These are phyloP conservation scores for Aureobasidium pullulans DNA, from an alignment of 2,329 filamentous ascomycete species.

Conservation along the genomic window DNA sequence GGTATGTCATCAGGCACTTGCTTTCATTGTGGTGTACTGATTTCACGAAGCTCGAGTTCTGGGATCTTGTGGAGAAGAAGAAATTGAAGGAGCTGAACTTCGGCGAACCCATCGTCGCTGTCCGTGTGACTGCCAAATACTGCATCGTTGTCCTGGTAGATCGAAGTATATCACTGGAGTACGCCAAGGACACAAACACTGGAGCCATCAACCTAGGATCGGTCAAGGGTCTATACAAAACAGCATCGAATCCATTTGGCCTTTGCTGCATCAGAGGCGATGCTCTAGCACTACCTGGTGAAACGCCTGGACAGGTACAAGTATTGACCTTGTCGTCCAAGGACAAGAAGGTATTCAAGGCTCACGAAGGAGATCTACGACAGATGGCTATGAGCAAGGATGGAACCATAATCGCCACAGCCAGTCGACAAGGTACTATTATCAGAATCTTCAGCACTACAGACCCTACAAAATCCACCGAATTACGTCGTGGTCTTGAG, in stretches of 20 bases:
- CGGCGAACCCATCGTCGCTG: constrained; percentile 69
- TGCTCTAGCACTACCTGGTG: constrained; percentile 76
- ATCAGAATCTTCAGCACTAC: constrained; percentile 76
- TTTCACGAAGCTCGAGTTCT: constrained; percentile 62
- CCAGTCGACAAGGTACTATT: constrained; percentile 83
- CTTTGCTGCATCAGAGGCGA: constrained; percentile 70
- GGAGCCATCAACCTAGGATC: constrained; percentile 21
- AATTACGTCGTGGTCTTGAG: constrained; percentile 84
- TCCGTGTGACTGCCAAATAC: constrained; percentile 67
- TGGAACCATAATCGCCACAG: constrained; percentile 76
- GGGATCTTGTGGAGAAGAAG: constrained; percentile 78
- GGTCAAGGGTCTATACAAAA: constrained; percentile 63
- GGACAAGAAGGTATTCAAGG: constrained; percentile 88
- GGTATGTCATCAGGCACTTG: constrained; percentile 35
- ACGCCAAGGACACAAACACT: constrained; percentile 49
- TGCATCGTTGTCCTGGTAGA: constrained; percentile 64
- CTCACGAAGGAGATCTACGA: constrained; percentile 71
- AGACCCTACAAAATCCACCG: constrained; percentile 72
- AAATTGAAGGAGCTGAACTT: constrained; percentile 71
- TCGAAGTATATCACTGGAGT: constrained; percentile 25
- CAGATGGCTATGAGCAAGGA: constrained; percentile 75
- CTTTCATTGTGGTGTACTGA: constrained; percentile 19
- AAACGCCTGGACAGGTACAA: constrained; percentile 81
- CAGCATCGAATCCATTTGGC: constrained; percentile 74
- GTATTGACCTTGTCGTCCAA: constrained; percentile 69